Evolutionary conservation across 345 rosid species (phyloP).

Genomic region (Arabidopsis suecica): DNA sequence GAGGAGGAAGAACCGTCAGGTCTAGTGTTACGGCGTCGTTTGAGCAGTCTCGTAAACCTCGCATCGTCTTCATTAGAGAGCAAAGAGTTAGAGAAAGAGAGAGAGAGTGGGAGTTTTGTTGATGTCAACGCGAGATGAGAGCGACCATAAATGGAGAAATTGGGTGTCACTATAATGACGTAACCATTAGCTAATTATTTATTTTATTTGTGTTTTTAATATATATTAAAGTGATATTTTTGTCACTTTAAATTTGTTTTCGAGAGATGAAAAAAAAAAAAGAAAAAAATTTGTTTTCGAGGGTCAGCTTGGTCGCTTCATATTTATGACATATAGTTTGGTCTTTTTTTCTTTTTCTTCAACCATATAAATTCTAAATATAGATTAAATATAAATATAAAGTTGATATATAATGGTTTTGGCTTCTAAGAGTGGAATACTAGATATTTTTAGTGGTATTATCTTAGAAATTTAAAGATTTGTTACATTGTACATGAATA

Average conservation of each 20-base stretch:
- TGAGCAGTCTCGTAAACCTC: slow-evolving; percentile 33
- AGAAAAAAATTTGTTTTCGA: slow-evolving; percentile 2
- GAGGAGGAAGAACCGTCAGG: slow-evolving; percentile 46
- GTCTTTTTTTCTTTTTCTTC: too few relatives aligned
- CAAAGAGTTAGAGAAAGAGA: slow-evolving; percentile 13
- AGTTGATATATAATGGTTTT: not conserved
- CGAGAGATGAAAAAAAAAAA: too few relatives aligned
- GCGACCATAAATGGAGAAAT: slow-evolving; percentile 41
- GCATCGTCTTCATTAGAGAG: slow-evolving; percentile 45
- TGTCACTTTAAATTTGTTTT: slow-evolving; percentile 6
- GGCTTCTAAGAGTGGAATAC: not conserved
- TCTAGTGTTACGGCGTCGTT: slow-evolving; percentile 47
- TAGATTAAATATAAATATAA: too few relatives aligned
- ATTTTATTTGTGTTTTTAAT: not conserved
- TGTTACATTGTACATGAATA: not conserved
- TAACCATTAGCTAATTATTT: slow-evolving; percentile 26
- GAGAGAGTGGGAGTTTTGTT: slow-evolving; percentile 20
- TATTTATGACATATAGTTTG: not conserved
- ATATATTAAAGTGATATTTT: not conserved
- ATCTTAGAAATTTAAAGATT: too few relatives aligned
- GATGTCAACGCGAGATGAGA: slow-evolving; percentile 44
- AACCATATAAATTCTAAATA: too few relatives aligned
- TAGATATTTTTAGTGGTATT: too few relatives aligned
- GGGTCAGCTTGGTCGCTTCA: not conserved
- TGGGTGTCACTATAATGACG: slow-evolving; percentile 46